Evolutionary conservation across 176 grass and related monocot species (phyloP).

Genomic region (Aegilops umbellulata): DNA sequence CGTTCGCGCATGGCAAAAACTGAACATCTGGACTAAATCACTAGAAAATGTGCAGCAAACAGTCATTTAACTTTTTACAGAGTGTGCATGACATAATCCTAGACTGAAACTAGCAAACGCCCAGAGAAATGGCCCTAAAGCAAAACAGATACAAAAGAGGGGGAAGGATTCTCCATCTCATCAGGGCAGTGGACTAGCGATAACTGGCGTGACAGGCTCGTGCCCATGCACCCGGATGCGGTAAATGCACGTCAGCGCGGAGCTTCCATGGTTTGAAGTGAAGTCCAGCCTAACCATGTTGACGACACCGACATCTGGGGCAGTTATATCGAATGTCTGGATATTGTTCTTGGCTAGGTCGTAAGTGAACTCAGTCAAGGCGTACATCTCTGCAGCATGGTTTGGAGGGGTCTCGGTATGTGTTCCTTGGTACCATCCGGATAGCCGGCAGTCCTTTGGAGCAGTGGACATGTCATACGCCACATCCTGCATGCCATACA

Average conservation of each 20-base stretch:
- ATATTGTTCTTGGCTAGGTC: constrained; percentile 59
- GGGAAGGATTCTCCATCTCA: constrained; percentile 11
- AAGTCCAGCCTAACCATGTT: constrained; percentile 72
- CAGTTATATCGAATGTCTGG: constrained; percentile 51
- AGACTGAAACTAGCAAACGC: constrained; percentile 20
- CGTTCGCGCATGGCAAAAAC: neutral
- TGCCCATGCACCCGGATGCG: constrained; percentile 69
- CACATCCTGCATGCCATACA: constrained; percentile 46
- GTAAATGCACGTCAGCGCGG: constrained; percentile 64
- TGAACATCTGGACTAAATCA: constrained; percentile 8
- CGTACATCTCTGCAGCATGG: constrained; percentile 19
- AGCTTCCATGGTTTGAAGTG: constrained; percentile 67
- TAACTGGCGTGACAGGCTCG: constrained; percentile 31
- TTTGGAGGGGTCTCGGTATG: constrained; percentile 16
- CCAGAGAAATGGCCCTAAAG: neutral
- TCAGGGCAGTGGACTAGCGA: constrained; percentile 9
- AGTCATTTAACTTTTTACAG: constrained; percentile 37
- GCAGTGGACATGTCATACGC: constrained; percentile 76
- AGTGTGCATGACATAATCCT: constrained; percentile 32
- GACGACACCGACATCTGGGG: constrained; percentile 31
- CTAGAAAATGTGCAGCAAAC: constrained; percentile 8
- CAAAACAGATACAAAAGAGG: constrained; percentile 4
- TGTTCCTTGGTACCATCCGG: constrained; percentile 54
- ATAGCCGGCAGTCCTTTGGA: constrained; percentile 56
- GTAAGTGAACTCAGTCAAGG: constrained; percentile 50